Evolutionary conservation across 805 yeast species (phyloP), one percentile per base, ranked within the genome.

Genomic region (Wickerhamomyces chambardii): DNA sequence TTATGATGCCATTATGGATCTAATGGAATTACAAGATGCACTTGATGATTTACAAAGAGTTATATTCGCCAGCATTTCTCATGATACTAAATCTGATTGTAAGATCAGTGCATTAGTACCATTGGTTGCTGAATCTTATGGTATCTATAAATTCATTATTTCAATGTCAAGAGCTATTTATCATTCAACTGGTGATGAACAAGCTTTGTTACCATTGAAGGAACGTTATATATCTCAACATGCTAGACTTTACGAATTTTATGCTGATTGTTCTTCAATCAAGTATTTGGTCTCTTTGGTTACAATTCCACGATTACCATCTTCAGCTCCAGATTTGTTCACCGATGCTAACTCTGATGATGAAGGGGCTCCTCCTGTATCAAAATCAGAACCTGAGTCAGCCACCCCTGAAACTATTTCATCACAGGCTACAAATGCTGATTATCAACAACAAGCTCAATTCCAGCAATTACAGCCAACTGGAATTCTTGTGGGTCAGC

Each of bases 121-220:
- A 3, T 66, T 89, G 58, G 85, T 90, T 35, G 73, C 90, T 6
- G 98, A 90, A 56, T 74, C 94, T 2, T 89, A 85, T 51, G 97
- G 97, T 31, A 86, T 90, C 38, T 85, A 87, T 59, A 84, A 86
- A 56, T 90, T 90, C 48, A 64, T 83, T 38, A 82, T 85, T 2
- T 80, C 95, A 9, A 89, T 90, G 97, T 63, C 90, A 39, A 73
- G 95, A 44, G 97, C 95, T 0, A 68, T 90, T 75, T 75, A 83
- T 50, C 74, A 74, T 47, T 69, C 84, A 47, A 72, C 83, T 42
- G 77, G 79, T 38, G 78, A 75, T 22, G 83, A 73, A 16, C 95
- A 81, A 5, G 90, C 86, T 2, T 64, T 90, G 43, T 73, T 71
- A 44, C 90, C 92, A 4, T 66, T 90, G 42, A 66, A 77, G 43